Evolutionary conservation across 768 basidiomycete species (phyloP), one percentile per base, ranked within the genome.

Genomic region (Naganishia vishniacii): DNA sequence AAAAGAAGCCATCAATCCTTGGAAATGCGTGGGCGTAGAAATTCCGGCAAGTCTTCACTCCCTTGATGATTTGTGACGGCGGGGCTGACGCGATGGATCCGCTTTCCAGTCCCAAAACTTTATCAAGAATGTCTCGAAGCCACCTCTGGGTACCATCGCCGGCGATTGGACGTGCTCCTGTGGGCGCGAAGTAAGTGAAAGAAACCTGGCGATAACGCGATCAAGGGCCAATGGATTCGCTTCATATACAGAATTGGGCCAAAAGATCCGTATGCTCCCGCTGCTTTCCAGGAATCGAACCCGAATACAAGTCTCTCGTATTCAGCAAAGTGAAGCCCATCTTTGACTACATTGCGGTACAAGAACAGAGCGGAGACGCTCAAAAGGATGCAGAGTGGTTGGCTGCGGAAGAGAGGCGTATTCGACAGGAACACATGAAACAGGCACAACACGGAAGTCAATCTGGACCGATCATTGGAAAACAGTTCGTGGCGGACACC

Each of bases 161-260:
- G 65, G 65, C 41, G 65, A 67, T 32, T 67, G 65, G 65, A 49
- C 45, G 7, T 67, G 65, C 28, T 67, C 65, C 2, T 67, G 65
- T 29, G 65, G 65, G n/a, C 61, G 65, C 20, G 65, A 67, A 49
- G 65, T 63, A 23, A 11, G 53, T 56, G 51, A 29, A 2, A n/a
- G 1, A 5, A 7, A 25, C 40, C 3, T 62, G 7, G 8, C n/a
- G n/a, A n/a, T n/a, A n/a, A n/a, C n/a, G n/a, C n/a, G n/a, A n/a
- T n/a, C n/a, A n/a, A n/a, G n/a, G 28, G 3, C 13, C n/a, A 15
- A 29, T 26, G 28, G 1, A 18, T 9, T 61, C 6, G 3, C n/a
- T 15, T 48, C 31, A 31, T n/a, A 20, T 6, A 32, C 44, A 67
- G 65, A 67, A 67, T 42, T 67, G 65, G 65, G 65, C 65, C 8